Conservation (phyloP, 176 grass and related monocot species). For the Luzula sylvatica region DNA sequence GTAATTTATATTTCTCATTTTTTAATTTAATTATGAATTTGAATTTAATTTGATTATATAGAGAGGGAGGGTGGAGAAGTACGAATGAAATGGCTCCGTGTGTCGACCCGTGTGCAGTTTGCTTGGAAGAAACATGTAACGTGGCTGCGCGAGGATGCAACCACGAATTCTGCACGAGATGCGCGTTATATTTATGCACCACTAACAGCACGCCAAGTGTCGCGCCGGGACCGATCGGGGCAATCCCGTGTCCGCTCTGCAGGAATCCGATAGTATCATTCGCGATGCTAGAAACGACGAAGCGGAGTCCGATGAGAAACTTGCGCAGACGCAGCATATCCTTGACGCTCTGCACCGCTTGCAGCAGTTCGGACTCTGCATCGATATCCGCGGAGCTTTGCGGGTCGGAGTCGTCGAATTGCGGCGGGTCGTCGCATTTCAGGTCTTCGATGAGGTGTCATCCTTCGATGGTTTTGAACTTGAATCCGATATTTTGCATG, state of each 20-base stretch:
- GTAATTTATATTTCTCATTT: slow-evolving; percentile 17
- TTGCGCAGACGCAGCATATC: slow-evolving; percentile 32
- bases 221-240: slow-evolving; percentile 27
- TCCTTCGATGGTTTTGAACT: slow-evolving; percentile 50
- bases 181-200: slow-evolving; percentile 82
- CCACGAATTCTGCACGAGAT: slow-evolving; percentile 99
- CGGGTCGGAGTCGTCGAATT: slow-evolving; percentile 52
- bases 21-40: not conserved
- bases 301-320: slow-evolving; percentile 36
- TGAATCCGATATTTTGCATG: slow-evolving; percentile 70
- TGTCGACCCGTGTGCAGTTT: slow-evolving; percentile 82
- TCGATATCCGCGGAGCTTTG: slow-evolving; percentile 9
- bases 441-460: slow-evolving; percentile 69
- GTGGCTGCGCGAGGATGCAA: slow-evolving; percentile 84
- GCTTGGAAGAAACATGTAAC: slow-evolving; percentile 76
- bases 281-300: slow-evolving; percentile 34
- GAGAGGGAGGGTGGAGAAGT: slow-evolving; percentile 80
- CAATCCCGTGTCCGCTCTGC: slow-evolving; percentile 85
- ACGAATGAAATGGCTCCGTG: slow-evolving; percentile 49
- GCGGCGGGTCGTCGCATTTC: slow-evolving; percentile 61
- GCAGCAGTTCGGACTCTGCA: slow-evolving; percentile 42
- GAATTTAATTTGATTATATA: slow-evolving; percentile 19
- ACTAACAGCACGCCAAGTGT: slow-evolving; percentile 44
- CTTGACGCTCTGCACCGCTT: slow-evolving; percentile 65
- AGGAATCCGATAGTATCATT: slow-evolving; percentile 69